Conservation (phyloP, 495 filamentous ascomycete species). For the Penicilliopsis zonata region DNA sequence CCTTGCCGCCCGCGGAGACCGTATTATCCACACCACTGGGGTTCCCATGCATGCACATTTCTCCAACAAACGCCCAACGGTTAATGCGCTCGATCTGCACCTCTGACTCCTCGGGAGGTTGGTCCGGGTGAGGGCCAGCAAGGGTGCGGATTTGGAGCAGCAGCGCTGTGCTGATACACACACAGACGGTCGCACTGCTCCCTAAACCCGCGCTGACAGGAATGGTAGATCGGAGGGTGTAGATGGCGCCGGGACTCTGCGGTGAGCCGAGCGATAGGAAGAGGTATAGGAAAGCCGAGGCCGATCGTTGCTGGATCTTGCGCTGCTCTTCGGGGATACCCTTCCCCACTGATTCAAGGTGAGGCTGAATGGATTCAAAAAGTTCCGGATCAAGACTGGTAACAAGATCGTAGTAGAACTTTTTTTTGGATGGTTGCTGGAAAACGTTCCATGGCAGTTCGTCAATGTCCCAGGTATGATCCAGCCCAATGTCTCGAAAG, state of each 20-base stretch:
- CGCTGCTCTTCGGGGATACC: conserved; percentile 49
- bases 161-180: conserved; percentile 79
- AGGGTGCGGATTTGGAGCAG: conserved; percentile 81
- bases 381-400: conserved; percentile 75
- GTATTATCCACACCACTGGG: conserved; percentile 97
- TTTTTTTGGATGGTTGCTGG: conserved; percentile 69
- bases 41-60: conserved; percentile 94
- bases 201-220: conserved; percentile 87
- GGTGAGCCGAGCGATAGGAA: conserved; percentile 77
- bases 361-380: conserved; percentile 62
- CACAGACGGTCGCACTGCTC: conserved; percentile 82
- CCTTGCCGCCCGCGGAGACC: conserved; percentile 85
- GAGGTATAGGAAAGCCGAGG: conserved; percentile 80
- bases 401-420: conserved; percentile 82
- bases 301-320: conserved; percentile 70
- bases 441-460: conserved; percentile 77
- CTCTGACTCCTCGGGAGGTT: conserved; percentile 67
- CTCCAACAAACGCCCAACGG: conserved; percentile 91
- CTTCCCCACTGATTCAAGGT: conserved; percentile 56
- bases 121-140: conserved; percentile 78
- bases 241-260: conserved; percentile 66
- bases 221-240: conserved; percentile 87
- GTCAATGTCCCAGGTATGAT: conserved; percentile 88
- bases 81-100: conserved; percentile 89
- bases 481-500: conserved; percentile 76